Evolutionary conservation across 2,329 filamentous ascomycete genomes (phyloP).

Genomic region (Hypoxylon sp.): DNA sequence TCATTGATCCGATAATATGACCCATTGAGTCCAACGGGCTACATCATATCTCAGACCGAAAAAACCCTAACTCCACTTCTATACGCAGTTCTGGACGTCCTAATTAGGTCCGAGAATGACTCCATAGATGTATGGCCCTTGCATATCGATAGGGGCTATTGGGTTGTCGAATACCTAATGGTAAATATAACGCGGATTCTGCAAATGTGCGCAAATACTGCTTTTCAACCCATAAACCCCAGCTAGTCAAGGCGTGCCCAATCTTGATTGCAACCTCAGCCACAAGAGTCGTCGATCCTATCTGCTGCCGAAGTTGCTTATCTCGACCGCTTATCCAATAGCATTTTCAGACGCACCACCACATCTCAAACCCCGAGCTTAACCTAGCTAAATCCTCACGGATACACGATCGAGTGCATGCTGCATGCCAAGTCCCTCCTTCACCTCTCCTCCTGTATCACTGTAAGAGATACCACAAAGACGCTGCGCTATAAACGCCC

Average conservation of each 20-base stretch:
- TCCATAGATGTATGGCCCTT: not conserved
- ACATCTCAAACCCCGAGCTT: not conserved
- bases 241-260: not conserved
- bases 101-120: not conserved
- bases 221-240: slow-evolving; percentile 6
- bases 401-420: too few species aligned
- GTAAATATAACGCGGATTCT: not conserved
- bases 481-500: slow-evolving; percentile 26
- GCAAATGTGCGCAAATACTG: not conserved
- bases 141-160: not conserved
- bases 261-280: slow-evolving; percentile 15
- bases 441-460: slow-evolving; percentile 29
- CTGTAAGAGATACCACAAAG: slow-evolving; percentile 15
- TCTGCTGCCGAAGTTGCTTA: slow-evolving; percentile 22
- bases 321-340: slow-evolving; percentile 31
- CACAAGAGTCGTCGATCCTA: slow-evolving; percentile 23
- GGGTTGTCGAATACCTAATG: too few species aligned
- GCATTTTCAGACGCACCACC: not conserved
- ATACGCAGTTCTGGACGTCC: not conserved
- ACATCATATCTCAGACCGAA: not conserved
- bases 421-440: not conserved
- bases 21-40: not conserved
- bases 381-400: slow-evolving; percentile 12
- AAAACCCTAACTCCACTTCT: not conserved
- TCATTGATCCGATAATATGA: not conserved